Conservation (phyloP, 768 basidiomycete species). For the Naganishia vaughanmartiniae region DNA sequence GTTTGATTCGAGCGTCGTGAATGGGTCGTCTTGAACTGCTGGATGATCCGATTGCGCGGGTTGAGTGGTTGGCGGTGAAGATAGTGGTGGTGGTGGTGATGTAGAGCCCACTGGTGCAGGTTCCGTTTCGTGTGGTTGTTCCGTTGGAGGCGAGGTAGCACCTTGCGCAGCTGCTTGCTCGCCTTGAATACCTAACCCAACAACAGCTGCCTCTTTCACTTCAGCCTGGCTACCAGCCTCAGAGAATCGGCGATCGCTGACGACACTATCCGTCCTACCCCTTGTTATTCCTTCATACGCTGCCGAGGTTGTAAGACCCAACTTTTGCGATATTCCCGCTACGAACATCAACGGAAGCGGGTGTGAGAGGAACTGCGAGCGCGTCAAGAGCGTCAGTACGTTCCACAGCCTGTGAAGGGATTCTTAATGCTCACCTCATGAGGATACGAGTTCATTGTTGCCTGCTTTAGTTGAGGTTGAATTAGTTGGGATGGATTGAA, state of each 20-base stretch:
- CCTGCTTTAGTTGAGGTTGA: background rate
- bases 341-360: conserved; percentile 92
- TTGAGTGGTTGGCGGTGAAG: background rate
- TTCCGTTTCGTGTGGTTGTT: background rate
- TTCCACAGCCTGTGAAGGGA: background rate
- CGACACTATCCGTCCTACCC: conserved; percentile 30
- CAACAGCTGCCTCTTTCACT: background rate
- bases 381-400: background rate
- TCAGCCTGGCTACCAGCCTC: conserved; percentile 26
- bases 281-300: conserved; percentile 26
- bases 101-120: background rate
- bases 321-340: conserved; percentile 65
- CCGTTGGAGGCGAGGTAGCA: background rate
- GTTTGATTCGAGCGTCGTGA: background rate
- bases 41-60: background rate
- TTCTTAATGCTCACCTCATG: conserved; percentile 54
- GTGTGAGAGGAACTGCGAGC: conserved; percentile 71
- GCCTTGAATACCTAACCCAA: too few relatives aligned
- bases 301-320: background rate
- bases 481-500: too few relatives aligned
- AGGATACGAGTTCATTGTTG: conserved; percentile 84
- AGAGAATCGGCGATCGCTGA: conserved; percentile 35
- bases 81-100: background rate
- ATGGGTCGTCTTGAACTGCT: background rate
- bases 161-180: background rate